Evolutionary conservation across 306 rosid species (phyloP).

Genomic region (Arachis stenosperma): DNA sequence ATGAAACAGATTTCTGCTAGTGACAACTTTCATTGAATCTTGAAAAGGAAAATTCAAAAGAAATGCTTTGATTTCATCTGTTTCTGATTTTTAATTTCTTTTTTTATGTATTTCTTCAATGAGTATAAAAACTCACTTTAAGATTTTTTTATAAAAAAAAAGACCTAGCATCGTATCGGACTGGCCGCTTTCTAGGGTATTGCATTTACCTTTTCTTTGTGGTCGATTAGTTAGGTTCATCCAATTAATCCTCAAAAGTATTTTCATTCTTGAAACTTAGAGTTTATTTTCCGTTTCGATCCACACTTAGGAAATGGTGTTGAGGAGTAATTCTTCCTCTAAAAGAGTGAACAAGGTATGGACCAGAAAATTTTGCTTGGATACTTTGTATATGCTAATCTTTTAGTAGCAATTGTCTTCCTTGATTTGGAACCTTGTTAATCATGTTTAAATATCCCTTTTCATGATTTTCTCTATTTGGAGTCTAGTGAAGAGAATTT

Average conservation of each 20-base stretch:
- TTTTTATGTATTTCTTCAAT: conserved; percentile 7
- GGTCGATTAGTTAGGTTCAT: background rate
- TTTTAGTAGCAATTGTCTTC: background rate
- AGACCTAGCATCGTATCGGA: conserved; percentile 12
- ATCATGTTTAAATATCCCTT: background rate
- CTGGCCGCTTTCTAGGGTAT: conserved; percentile 16
- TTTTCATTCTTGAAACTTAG: conserved; percentile 2
- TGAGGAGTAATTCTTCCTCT: conserved; percentile 27
- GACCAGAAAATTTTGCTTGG: background rate
- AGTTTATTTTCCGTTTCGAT: conserved; percentile 20
- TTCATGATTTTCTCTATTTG: conserved; percentile 9
- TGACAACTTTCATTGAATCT: conserved; percentile 17
- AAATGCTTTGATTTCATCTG: conserved; percentile 22
- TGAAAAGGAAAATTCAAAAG: background rate
- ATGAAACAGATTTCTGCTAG: conserved; percentile 33
- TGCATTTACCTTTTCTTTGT: background rate
- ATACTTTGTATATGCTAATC: background rate
- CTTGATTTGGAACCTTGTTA: background rate
- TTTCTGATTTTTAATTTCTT: background rate
- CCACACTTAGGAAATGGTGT: conserved; percentile 22
- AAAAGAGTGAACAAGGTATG: conserved; percentile 41
- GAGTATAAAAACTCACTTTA: conserved; percentile 9
- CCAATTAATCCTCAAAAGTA: conserved; percentile 14
- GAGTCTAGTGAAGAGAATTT: background rate
- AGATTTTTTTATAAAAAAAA: background rate